These are phyloP conservation scores for Venturia nashicola DNA, from an alignment of 2,329 filamentous ascomycete species.

Conservation along the genomic window DNA sequence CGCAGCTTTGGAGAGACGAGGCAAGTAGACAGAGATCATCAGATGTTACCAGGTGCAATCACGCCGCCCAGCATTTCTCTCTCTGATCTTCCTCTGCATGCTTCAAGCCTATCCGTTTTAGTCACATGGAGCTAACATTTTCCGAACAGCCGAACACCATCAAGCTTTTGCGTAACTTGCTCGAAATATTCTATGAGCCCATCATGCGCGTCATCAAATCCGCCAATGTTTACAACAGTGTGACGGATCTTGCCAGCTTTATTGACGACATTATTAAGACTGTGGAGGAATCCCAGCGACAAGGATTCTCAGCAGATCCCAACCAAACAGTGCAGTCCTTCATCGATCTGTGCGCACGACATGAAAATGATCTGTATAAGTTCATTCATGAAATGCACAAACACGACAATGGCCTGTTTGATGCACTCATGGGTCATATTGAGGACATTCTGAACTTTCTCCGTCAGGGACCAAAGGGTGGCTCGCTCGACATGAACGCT, in stretches of 20 bases:
- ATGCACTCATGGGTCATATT: constrained; percentile 92
- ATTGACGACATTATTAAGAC: constrained; percentile 86
- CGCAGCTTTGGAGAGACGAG: background rate
- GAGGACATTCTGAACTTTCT: constrained; percentile 92
- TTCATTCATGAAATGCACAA: constrained; percentile 97
- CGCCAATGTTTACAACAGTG: constrained; percentile 93
- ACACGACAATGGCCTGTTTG: constrained; percentile 93
- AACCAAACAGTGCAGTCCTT: constrained; percentile 98
- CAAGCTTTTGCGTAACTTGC: constrained; percentile 89
- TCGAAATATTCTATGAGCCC: constrained; percentile 98
- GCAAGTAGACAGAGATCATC: constrained; percentile 7
- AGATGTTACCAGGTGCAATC: background rate
- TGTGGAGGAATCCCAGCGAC: constrained; percentile 52
- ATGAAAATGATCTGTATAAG: constrained; percentile 97
- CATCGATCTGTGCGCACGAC: constrained; percentile 88
- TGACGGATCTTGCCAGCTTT: constrained; percentile 91
- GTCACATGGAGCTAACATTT: constrained; percentile 13
- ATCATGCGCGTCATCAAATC: constrained; percentile 96
- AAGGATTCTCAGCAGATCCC: constrained; percentile 84
- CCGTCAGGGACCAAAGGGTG: constrained; percentile 63
- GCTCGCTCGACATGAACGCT: constrained; percentile 87
- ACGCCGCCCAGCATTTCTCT: background rate
- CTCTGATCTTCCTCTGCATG: background rate
- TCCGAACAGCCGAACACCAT: constrained; percentile 62
- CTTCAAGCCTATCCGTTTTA: background rate